Evolutionary conservation across 2,329 filamentous ascomycete species (phyloP).

Genomic region (Graphiopsis chlorocephala): DNA sequence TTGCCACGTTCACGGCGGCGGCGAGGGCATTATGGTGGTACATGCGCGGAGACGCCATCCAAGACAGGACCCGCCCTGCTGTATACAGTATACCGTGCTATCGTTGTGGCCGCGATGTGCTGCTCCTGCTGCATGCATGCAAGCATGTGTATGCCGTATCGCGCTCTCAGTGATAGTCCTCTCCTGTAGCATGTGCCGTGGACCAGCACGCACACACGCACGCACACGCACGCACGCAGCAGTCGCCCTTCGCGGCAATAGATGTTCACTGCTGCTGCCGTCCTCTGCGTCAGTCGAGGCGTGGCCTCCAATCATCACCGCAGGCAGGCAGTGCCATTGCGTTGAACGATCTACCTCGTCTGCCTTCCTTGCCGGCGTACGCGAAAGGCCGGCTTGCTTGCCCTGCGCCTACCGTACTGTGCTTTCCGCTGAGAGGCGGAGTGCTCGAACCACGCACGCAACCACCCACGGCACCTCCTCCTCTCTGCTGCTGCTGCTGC

Average conservation of each 20-base stretch:
- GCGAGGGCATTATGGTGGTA: neutral
- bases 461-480: neutral
- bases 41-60: slow-evolving; percentile 1
- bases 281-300: neutral
- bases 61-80: neutral
- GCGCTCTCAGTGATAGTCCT: neutral
- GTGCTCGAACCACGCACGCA: slow-evolving; percentile 2
- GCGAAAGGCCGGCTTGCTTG: slow-evolving; percentile 1
- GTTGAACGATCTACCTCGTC: slow-evolving; percentile 2
- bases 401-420: slow-evolving; percentile 7
- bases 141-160: neutral
- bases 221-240: neutral
- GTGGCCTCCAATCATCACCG: neutral
- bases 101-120: neutral
- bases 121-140: neutral
- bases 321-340: neutral
- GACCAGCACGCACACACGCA: neutral
- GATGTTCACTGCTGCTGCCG: slow-evolving; percentile 1
- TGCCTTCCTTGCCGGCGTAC: slow-evolving; percentile 14
- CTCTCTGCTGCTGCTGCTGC: neutral
- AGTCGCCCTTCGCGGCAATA: neutral
- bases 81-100: neutral
- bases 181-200: slow-evolving; percentile 4
- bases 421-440: neutral
- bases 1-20: slow-evolving; percentile 3